Evolutionary conservation across 2,329 filamentous ascomycete species (phyloP).

Genomic region (Aureobasidium mangrovei): DNA sequence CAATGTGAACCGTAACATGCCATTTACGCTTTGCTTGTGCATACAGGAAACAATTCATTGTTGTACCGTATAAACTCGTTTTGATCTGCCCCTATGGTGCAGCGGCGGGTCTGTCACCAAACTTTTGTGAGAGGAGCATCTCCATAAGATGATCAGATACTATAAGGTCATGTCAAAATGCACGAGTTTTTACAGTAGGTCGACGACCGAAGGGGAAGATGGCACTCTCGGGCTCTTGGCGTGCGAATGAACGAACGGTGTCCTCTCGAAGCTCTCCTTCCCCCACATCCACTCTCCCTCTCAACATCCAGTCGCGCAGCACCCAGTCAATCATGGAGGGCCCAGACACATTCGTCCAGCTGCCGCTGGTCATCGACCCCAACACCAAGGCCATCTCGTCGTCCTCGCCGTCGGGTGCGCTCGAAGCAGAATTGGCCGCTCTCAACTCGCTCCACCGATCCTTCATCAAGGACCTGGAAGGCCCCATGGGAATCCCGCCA

Average conservation of each 20-base stretch:
- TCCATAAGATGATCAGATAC: no score
- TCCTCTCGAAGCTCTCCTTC: neutral
- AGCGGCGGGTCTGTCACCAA: no score
- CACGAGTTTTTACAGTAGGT: no score
- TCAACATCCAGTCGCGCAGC: neutral
- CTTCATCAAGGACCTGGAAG: slow-evolving; percentile 51
- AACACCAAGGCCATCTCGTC: slow-evolving; percentile 62
- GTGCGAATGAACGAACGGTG: neutral
- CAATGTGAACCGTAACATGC: no score
- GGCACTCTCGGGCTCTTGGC: neutral
- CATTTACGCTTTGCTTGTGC: no score
- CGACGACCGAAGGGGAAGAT: neutral
- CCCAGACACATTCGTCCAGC: slow-evolving; percentile 64
- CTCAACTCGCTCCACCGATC: slow-evolving; percentile 73
- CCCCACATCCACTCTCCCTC: neutral
- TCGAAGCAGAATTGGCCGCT: slow-evolving; percentile 47
- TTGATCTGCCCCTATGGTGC: no score
- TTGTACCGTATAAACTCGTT: no score
- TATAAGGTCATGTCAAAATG: no score
- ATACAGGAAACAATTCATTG: no score
- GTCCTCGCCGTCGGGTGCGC: slow-evolving; percentile 31
- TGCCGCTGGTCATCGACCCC: slow-evolving; percentile 76
- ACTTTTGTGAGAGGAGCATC: no score
- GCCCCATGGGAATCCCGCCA: slow-evolving; percentile 61
- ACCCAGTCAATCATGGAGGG: slow-evolving; percentile 19